A percentile compares a stretch with the other conserved stretches of the same genome.
Evolutionary conservation across 495 filamentous ascomycete species (phyloP).

Genomic region (Hypoxylon intermedium): DNA sequence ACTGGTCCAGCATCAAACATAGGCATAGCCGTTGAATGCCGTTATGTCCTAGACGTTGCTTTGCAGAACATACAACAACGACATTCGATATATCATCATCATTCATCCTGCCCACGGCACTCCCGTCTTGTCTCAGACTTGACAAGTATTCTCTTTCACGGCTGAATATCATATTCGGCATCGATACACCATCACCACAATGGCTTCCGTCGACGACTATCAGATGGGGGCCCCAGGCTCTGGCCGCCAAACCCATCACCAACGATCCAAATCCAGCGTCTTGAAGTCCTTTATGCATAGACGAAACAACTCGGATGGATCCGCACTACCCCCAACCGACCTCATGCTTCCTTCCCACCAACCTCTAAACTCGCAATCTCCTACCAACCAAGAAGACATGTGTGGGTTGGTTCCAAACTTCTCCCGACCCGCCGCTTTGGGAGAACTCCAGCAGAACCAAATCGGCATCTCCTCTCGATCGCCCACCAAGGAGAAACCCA

Average conservation of each 20-base stretch:
- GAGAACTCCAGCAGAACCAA: constrained; percentile 59
- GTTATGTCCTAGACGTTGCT: constrained; percentile 22
- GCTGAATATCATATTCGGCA: background rate
- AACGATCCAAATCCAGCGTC: constrained; percentile 64
- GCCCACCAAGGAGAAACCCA: constrained; percentile 45
- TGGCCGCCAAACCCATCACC: constrained; percentile 37
- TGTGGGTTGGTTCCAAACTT: constrained; percentile 27
- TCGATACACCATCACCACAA: constrained; percentile 10
- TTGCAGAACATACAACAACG: constrained; percentile 13
- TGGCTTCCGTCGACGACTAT: constrained; percentile 39
- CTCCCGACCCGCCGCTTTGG: constrained; percentile 51
- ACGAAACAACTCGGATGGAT: constrained; percentile 57
- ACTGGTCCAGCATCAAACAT: constrained; percentile 9
- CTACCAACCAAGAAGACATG: constrained; percentile 39
- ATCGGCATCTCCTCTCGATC: constrained; percentile 48
- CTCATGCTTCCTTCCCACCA: constrained; percentile 31
- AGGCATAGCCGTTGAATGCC: constrained; percentile 12
- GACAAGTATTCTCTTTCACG: too few relatives aligned
- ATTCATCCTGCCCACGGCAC: constrained; percentile 8
- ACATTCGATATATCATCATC: constrained; percentile 6
- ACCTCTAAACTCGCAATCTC: constrained; percentile 21
- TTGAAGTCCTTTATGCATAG: constrained; percentile 64
- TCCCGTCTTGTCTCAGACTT: constrained; percentile 11
- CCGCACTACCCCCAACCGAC: constrained; percentile 46
- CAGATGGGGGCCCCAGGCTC: constrained; percentile 29